Base-by-base conservation (phyloP, 768 basidiomycete genomes). In the Lactarius sanguifluus region DNA sequence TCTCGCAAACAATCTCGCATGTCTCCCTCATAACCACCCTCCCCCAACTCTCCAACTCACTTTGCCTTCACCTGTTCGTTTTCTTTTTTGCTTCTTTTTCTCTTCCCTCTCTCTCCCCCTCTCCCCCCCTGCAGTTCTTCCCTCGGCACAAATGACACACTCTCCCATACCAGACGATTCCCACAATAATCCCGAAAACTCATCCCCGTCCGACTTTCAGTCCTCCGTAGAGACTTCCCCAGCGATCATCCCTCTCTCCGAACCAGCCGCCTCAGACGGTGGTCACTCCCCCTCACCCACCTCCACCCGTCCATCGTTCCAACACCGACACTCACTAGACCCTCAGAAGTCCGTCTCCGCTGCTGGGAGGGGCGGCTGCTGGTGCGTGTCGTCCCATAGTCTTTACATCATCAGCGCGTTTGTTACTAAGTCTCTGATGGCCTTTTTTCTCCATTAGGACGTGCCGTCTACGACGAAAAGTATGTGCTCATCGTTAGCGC, bases 381-480 rank as follows among this genome's bases (percentile, higher is more conserved):
- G 70, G 70, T 70, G 32, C 55, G 70, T 64, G 12, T 23, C 57
- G 55, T 36, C 15, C 23, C 47, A 9, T 58, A 23, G 45, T 47
- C 45, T 50, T 47, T 50, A 20, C 57, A 10, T 59, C 47, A 8
- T 12, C 28, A 18, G 56, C 61, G 61, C 57, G 47, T 40, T 52
- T 50, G 16, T 65, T 13, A 41, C 30, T 30, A 34, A 54, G 13
- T 50, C 16, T 36, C 52, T 41, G 34, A 34, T 57, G 8, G 2
- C n/a, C 18, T 34, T 50, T 57, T 41, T 23, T 36, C 57, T 41
- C 43, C 38, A 40, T 30, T 69, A 93, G 91, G 91, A 93, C 91
- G 60, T 93, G 91, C 77, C 85, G 91, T 34, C 78, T 93, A 54
- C 85, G 91, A 68, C 83, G 91, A 79, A 93, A 92, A 81, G 91